A percentile compares a stretch with the other conserved stretches of the same genome.
Evolutionary conservation across 805 yeast species (phyloP).

Genomic region (Schizosaccharomyces cryophilus): DNA sequence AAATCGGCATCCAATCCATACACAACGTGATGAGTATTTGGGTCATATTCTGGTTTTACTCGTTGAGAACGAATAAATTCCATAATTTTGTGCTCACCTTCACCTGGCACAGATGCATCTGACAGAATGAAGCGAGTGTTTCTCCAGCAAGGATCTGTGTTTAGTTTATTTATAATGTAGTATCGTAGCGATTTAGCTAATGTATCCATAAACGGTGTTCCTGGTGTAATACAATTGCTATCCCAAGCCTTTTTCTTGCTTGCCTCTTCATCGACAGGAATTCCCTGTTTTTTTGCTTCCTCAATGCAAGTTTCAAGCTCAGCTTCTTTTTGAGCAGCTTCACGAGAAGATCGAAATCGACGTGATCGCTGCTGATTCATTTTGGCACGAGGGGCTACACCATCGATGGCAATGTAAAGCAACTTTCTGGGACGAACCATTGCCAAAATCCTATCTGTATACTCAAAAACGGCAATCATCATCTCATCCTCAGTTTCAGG

Average conservation of each 20-base stretch:
- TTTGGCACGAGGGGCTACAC: slow-evolving; percentile 95
- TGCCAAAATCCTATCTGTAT: slow-evolving; percentile 71
- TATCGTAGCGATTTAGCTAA: slow-evolving; percentile 61
- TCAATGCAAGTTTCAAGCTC: slow-evolving; percentile 37
- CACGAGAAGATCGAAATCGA: slow-evolving; percentile 76
- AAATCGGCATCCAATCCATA: slow-evolving; percentile 96
- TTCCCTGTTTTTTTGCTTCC: slow-evolving; percentile 42
- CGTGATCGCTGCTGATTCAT: slow-evolving; percentile 94
- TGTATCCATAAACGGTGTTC: slow-evolving; percentile 91
- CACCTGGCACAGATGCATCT: slow-evolving; percentile 96
- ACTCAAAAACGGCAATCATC: slow-evolving; percentile 78
- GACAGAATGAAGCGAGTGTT: slow-evolving; percentile 62
- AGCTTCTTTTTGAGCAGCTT: slow-evolving; percentile 56
- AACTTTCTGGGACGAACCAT: slow-evolving; percentile 92
- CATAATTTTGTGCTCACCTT: slow-evolving; percentile 98
- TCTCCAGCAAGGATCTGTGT: slow-evolving; percentile 84
- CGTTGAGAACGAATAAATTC: slow-evolving; percentile 79
- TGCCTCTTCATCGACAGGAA: slow-evolving; percentile 48
- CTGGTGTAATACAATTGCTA: slow-evolving; percentile 91
- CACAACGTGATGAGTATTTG: slow-evolving; percentile 85
- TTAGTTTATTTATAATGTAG: slow-evolving; percentile 77
- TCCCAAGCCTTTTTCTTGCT: slow-evolving; percentile 71
- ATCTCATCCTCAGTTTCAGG: slow-evolving; percentile 94
- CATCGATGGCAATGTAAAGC: slow-evolving; percentile 88
- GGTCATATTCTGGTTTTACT: slow-evolving; percentile 62